These are phyloP conservation scores for Monilinia vaccinii-corymbosi DNA, from an alignment of 2,329 filamentous ascomycete genomes.

Conservation along the genomic window DNA sequence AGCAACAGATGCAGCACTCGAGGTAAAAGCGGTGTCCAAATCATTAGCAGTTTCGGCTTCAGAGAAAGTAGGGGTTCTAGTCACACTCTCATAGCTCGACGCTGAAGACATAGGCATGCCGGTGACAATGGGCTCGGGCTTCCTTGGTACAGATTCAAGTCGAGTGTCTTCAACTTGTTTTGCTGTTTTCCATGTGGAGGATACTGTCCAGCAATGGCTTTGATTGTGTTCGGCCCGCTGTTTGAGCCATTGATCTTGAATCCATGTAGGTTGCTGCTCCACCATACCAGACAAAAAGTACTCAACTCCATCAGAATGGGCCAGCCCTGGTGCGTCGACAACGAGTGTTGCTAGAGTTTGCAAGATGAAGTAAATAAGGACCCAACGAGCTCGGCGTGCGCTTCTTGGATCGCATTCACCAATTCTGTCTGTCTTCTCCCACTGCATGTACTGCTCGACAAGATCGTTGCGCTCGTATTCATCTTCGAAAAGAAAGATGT, in stretches of 20 bases:
- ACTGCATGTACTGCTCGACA: conserved; percentile 45
- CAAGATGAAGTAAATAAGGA: conserved; percentile 50
- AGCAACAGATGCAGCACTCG: neutral
- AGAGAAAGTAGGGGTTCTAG: conserved; percentile 4
- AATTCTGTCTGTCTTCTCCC: conserved; percentile 45
- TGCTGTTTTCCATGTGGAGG: conserved; percentile 1
- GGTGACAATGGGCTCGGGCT: neutral
- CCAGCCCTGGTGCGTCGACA: conserved; percentile 45
- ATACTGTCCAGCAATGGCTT: conserved; percentile 29
- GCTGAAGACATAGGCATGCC: neutral
- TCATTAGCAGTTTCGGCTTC: conserved; percentile 5
- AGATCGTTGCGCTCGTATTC: conserved; percentile 45
- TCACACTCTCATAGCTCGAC: conserved; percentile 6
- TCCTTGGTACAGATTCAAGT: neutral
- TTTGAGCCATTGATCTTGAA: conserved; percentile 22
- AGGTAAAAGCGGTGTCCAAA: neutral
- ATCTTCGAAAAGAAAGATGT: conserved; percentile 46
- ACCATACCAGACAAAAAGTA: conserved; percentile 50
- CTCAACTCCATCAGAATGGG: conserved; percentile 42
- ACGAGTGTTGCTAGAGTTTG: conserved; percentile 51
- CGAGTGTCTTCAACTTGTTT: neutral
- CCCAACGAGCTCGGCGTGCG: conserved; percentile 51
- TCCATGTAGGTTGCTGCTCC: conserved; percentile 48
- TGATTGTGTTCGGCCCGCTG: conserved; percentile 25
- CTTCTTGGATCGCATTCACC: conserved; percentile 43